Base-by-base conservation (phyloP, 2,329 filamentous ascomycete species). In the Diaporthe humulicola region DNA sequence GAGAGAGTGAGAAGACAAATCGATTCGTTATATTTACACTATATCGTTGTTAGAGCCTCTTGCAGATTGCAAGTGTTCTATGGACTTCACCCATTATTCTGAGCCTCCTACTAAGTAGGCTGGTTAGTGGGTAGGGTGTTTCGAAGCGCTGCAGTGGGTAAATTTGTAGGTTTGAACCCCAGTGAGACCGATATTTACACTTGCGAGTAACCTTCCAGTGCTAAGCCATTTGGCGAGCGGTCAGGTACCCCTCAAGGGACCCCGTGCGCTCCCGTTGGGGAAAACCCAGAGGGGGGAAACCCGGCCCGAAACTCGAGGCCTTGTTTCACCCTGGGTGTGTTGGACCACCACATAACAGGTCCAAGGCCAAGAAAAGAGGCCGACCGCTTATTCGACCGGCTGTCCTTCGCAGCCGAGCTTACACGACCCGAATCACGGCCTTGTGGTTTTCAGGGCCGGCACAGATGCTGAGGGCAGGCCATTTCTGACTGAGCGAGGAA, bases 281-380 rank as follows among this genome's bases (percentile, higher is more conserved):
- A n/a, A n/a, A n/a, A n/a, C n/a, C n/a, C n/a, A n/a, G n/a, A n/a
- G n/a, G n/a, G n/a, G n/a, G n/a, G n/a, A n/a, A n/a, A n/a, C n/a
- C n/a, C 25, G 67, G 56, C 14, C 19, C 33, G 17, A 70, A 58
- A 76, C 36, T 5, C 19, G 9, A 54, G 42, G 67, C 30, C n/a
- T 19, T 38, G 25, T 75, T 71, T 75, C 50, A 76, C 71, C 19
- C 72, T 71, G 56, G 75, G 15, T 33, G 45, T 14, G 8, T 36
- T n/a, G 12, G 36, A 36, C 45, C 25, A n/a, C 73, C 12, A 10
- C 25, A 12, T 22, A 28, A 22, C 42, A 28, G n/a, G 56, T 28
- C 19, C 25, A 22, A 28, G 25, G 66, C 38, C n/a, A 3, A 61
- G 19, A 56, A 25, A 66, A 25, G 48, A 48, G 25, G 48, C 66